Base-by-base conservation (phyloP, 805 yeast genomes). In the Alloascoidea hylecoeti region DNA sequence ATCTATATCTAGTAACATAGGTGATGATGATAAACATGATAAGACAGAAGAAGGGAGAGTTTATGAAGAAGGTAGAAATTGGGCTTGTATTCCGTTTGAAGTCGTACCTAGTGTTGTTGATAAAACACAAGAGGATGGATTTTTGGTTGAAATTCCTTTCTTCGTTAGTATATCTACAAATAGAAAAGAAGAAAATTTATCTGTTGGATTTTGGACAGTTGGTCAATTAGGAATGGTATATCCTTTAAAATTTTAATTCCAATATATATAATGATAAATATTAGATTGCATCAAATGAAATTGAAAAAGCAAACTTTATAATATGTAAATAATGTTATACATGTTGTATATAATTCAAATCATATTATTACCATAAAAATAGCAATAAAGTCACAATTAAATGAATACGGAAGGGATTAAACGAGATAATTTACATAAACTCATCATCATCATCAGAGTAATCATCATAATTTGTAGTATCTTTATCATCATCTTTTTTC, bases 401-500 rank as follows among this genome's bases (percentile, higher is more conserved):
- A n/a, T n/a, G n/a, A n/a, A n/a, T n/a, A n/a, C n/a, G n/a, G n/a
- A n/a, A n/a, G n/a, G n/a, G n/a, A n/a, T n/a, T n/a, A n/a, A n/a
- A n/a, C n/a, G n/a, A n/a, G n/a, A n/a, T n/a, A n/a, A n/a, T n/a
- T n/a, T 49, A 61, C 67, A 62, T 62, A 42, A 62, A 62, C 41
- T 63, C 67, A 39, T 55, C 66, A 39, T 57, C 57, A 34, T 63
- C 68, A 30, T 53, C 51, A 35, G 55, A 61, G 33, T 52, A 58
- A 35, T 51, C 58, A 44, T 58, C 69, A 53, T 62, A 64, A 41
- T 61, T 61, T 38, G 70, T 70, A 48, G 70, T 61, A 43, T 71
- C 82, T 45, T 66, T 72, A 30, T 57, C 53, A 37, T 62, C 70
- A 50, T 75, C 79, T 56, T 75, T 70, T 64, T 74, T 77, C 13